These are phyloP conservation scores for Ustilago xerochloae DNA, from an alignment of 1,284 basidiomycete genomes.

Conservation along the genomic window DNA sequence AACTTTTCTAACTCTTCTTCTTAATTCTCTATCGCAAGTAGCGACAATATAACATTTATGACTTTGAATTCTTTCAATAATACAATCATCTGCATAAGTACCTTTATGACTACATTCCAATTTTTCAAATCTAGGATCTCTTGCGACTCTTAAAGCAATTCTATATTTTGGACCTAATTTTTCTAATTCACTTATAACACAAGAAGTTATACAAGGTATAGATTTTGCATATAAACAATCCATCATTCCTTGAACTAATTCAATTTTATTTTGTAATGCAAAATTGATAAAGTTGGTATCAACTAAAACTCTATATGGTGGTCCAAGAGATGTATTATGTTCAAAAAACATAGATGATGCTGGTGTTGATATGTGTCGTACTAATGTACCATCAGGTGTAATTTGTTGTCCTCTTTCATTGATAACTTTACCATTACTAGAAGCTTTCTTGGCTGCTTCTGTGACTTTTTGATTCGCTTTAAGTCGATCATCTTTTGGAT, in stretches of 20 bases:
- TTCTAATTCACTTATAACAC: conserved; percentile 96
- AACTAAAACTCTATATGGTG: conserved; percentile 95
- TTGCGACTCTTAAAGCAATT: conserved; percentile 92
- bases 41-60: conserved; percentile 98
- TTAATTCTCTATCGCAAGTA: conserved; percentile 94
- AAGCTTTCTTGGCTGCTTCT: conserved; percentile 60
- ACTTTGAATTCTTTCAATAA: conserved; percentile 91
- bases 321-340: conserved; percentile 94
- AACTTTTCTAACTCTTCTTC: conserved; percentile 86
- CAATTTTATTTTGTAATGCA: conserved; percentile 96
- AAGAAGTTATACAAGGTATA: conserved; percentile 98
- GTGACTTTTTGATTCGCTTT: conserved; percentile 74
- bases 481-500: conserved; percentile 92
- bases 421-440: not conserved
- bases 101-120: conserved; percentile 90
- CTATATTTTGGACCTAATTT: conserved; percentile 96
- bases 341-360: conserved; percentile 91
- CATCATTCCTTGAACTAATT: conserved; percentile 98
- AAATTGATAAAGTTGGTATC: conserved; percentile 99
- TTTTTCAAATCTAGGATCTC: conserved; percentile 95
- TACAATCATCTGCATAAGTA: conserved; percentile 98
- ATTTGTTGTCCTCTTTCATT: conserved; percentile 16
- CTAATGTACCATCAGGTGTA: conserved; percentile 45
- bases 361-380: conserved; percentile 55
- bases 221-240: conserved; percentile 99